Conservation (phyloP, 2,329 filamentous ascomycete species). For the Ophiostoma ulmi region DNA sequence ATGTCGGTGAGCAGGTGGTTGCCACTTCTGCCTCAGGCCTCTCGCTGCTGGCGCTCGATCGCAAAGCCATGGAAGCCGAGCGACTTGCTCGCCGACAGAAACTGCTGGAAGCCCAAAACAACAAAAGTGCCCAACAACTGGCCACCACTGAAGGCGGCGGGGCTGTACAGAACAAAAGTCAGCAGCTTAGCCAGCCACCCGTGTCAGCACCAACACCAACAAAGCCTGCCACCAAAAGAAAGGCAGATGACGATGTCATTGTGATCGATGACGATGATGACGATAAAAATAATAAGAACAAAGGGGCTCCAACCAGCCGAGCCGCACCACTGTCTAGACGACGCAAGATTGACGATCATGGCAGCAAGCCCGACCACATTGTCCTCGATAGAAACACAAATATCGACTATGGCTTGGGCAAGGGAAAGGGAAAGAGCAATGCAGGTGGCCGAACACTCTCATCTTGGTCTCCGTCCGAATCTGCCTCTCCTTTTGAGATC, state of each 20-base stretch:
- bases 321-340: constrained; percentile 5
- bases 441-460: background rate
- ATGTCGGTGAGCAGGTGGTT: background rate
- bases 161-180: background rate
- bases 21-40: background rate
- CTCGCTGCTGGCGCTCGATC: constrained; percentile 55
- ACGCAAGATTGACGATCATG: constrained; percentile 12
- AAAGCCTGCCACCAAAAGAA: constrained; percentile 19
- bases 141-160: background rate
- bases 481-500: background rate
- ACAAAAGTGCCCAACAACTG: background rate
- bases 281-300: background rate
- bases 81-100: constrained; percentile 67
- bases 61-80: constrained; percentile 81
- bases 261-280: constrained; percentile 20
- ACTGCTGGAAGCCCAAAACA: constrained; percentile 30
- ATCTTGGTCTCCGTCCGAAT: background rate
- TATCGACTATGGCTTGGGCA: background rate
- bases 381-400: background rate
- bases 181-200: background rate
- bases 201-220: background rate
- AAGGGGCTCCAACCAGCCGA: background rate
- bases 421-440: background rate
- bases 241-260: constrained; percentile 18
- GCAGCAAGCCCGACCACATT: background rate